phyloP scores from a whole-genome alignment of 225 moss, liverwort and hornwort species.

The Thuidium tamariscinum region DNA sequence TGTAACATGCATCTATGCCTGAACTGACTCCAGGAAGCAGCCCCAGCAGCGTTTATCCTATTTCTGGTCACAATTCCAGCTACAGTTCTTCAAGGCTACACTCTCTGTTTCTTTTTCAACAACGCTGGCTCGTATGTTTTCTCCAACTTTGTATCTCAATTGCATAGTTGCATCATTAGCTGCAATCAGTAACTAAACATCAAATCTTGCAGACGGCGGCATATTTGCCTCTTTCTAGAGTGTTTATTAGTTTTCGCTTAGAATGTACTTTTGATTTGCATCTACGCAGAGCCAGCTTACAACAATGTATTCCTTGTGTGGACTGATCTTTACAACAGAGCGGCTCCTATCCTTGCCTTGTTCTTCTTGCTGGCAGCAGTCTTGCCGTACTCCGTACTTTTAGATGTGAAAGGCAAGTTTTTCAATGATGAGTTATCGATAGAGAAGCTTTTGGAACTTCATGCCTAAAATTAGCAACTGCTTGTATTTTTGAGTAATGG shows the following conservation, averaged over 20 bases:
- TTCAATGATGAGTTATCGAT: not conserved
- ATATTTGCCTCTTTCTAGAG: not conserved
- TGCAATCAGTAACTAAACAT: not conserved
- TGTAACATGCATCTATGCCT: not conserved
- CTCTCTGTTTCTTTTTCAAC: conserved; percentile 54
- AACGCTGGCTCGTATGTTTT: conserved; percentile 44
- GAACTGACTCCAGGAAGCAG: conserved; percentile 51
- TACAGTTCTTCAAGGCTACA: conserved; percentile 54
- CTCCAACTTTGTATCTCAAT: not conserved
- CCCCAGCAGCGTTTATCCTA: conserved; percentile 46
- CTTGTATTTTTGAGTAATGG: not conserved
- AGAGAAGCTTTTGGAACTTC: not conserved
- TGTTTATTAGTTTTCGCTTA: not conserved
- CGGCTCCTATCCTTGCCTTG: conserved; percentile 53
- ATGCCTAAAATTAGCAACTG: not conserved
- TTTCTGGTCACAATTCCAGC: conserved; percentile 73
- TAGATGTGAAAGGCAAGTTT: conserved; percentile 40
- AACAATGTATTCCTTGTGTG: not conserved
- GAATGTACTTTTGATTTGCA: not conserved
- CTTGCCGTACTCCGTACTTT: conserved; percentile 48
- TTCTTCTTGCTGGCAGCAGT: conserved; percentile 55
- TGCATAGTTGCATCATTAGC: not conserved
- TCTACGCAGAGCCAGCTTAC: not conserved
- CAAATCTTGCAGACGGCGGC: not conserved
- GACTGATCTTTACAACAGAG: conserved; percentile 28